Conservation (phyloP, 2,329 filamentous ascomycete species). For the Aspergillus pseudoterreus region DNA sequence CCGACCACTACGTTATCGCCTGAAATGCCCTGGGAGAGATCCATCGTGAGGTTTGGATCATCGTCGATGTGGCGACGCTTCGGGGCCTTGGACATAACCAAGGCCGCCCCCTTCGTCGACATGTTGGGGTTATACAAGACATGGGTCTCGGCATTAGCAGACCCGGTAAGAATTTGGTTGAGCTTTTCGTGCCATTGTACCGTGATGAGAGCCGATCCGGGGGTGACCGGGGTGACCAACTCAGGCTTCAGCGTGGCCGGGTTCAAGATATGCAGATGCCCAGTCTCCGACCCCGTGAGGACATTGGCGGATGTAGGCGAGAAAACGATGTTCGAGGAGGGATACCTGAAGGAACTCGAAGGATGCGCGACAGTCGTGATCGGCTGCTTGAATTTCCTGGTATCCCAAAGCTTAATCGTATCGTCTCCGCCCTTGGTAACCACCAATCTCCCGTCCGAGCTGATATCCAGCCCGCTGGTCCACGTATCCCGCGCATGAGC, state of each 20-base stretch:
- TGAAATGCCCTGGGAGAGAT: slow-evolving; percentile 74
- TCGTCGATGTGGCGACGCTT: slow-evolving; percentile 96
- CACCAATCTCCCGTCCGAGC: slow-evolving; percentile 82
- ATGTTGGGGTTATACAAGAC: slow-evolving; percentile 85
- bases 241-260: slow-evolving; percentile 84
- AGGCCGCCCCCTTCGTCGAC: slow-evolving; percentile 75
- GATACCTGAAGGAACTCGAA: slow-evolving; percentile 79
- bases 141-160: slow-evolving; percentile 83
- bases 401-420: slow-evolving; percentile 95
- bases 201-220: slow-evolving; percentile 74
- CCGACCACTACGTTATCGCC: slow-evolving; percentile 76
- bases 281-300: slow-evolving; percentile 80
- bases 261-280: slow-evolving; percentile 88
- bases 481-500: slow-evolving; percentile 81
- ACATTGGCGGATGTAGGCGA: slow-evolving; percentile 79
- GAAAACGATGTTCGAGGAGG: slow-evolving; percentile 84
- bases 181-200: slow-evolving; percentile 91
- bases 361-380: slow-evolving; percentile 73
- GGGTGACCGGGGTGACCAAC: slow-evolving; percentile 82
- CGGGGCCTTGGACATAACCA: slow-evolving; percentile 87
- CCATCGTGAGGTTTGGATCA: slow-evolving; percentile 80
- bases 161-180: slow-evolving; percentile 94
- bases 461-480: slow-evolving; percentile 90
- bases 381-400: slow-evolving; percentile 87
- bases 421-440: slow-evolving; percentile 89